Evolutionary conservation across 2,329 filamentous ascomycete genomes (phyloP).

Genomic region (Cercospora sojina): DNA sequence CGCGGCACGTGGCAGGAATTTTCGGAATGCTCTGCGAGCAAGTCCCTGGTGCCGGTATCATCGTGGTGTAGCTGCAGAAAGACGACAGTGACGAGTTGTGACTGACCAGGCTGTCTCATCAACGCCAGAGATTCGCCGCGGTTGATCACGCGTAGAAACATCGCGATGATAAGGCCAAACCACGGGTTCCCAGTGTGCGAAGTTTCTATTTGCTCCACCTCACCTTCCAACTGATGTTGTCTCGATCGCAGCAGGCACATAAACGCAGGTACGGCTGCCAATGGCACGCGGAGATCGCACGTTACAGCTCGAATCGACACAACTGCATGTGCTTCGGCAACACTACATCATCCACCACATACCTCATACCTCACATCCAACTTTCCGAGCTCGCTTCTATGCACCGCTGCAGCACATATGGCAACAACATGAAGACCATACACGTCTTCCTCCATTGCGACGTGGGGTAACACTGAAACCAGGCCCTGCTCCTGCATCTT

Average conservation of each 20-base stretch:
- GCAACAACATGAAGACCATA: slow-evolving; percentile 31
- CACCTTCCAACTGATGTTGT: neutral
- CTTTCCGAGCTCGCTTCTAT: slow-evolving; percentile 23
- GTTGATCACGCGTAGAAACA: neutral
- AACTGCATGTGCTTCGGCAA: neutral
- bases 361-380: slow-evolving; percentile 30
- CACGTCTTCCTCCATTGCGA: slow-evolving; percentile 32
- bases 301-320: neutral
- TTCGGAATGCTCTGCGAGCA: neutral
- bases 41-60: neutral
- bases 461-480: slow-evolving; percentile 27
- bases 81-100: neutral
- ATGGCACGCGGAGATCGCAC: neutral
- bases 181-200: neutral
- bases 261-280: neutral
- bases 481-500: slow-evolving; percentile 27
- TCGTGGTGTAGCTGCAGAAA: neutral
- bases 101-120: neutral
- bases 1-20: neutral
- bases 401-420: slow-evolving; percentile 32
- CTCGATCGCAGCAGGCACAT: neutral
- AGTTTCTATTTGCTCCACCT: neutral
- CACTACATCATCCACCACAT: slow-evolving; percentile 13
- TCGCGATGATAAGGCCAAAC: neutral
- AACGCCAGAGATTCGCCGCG: neutral